phyloP scores from a whole-genome alignment of 805 yeast species.

The Cyberlindnera bimundalis region DNA sequence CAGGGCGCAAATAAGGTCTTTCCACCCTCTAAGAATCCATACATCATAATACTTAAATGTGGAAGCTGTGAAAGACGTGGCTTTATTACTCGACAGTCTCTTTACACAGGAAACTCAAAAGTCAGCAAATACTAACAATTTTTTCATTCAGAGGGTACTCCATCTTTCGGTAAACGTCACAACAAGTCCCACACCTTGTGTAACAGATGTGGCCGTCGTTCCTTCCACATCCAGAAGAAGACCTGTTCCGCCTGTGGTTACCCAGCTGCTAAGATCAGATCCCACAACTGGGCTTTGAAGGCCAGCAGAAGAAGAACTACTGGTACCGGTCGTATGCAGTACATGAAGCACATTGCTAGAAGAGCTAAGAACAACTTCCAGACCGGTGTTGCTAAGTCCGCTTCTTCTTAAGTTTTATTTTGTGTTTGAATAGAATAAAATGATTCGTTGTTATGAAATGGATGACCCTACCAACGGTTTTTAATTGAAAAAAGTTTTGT shows the following conservation, averaged over 20 bases:
- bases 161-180: constrained; percentile 99
- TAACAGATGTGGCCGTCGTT: constrained; percentile 98
- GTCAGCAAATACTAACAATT: constrained; percentile 37
- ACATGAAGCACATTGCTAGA: constrained; percentile 96
- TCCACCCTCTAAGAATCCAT: too few species aligned
- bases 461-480: constrained; percentile 12
- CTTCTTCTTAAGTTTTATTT: constrained; percentile 50
- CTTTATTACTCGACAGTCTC: too few species aligned
- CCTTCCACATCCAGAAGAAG: constrained; percentile 99
- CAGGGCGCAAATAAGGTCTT: too few species aligned
- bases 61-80: too few species aligned
- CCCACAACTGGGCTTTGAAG: constrained; percentile 98
- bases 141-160: constrained; percentile 84
- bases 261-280: constrained; percentile 99
- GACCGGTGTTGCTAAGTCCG: constrained; percentile 71
- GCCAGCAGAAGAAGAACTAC: constrained; percentile 99
- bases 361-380: constrained; percentile 99
- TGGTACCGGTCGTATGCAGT: constrained; percentile 99
- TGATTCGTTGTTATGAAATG: constrained; percentile 15
- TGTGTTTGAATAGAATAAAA: constrained; percentile 14
- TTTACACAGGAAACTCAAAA: constrained; percentile 1
- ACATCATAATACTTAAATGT: too few species aligned
- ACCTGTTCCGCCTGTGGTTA: constrained; percentile 98
- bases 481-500: constrained; percentile 1
- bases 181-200: constrained; percentile 99